Base-by-base conservation (phyloP, 257 asterid species). In the Solanum megistacrolobum region DNA sequence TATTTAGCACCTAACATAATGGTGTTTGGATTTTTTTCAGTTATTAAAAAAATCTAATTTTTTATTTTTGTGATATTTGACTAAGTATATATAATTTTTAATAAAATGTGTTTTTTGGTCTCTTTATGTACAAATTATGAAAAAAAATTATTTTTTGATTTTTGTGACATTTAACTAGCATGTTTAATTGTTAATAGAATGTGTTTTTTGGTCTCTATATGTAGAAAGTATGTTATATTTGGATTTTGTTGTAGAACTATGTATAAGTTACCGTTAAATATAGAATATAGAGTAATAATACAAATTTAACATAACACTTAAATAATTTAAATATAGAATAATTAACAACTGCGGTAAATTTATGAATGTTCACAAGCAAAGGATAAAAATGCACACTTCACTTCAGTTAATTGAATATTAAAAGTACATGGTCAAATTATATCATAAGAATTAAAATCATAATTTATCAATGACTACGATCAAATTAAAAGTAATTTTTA, bases 1-100 rank as follows among this genome's bases (percentile, higher is more conserved):
- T 86, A 88, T 87, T 83, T 60, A 88, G 52, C 83, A 66, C 65
- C 90, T 89, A 91, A 73, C 78, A 72, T 39, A 55, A 86, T 81
- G 29, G 46, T 79, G 39, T 43, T 39, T 62, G 52, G 79, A 34
- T 34, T 0, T 20, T 12, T 38, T 72, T 34, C 1, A 20, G n/a
- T 32, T 72, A 9, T 34, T 9, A 3, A 72, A 18, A 71, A 18
- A 2, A 4, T 9, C 0, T 32, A 20, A 0, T 18, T 9, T 32
- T 72, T 72, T 4, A 1, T 72, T 72, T 20, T 32, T 72, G 4
- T 34, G 8, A 72, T 72, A 72, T 0, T 72, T 32, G 25, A 32
- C 1, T 72, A 31, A 32, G 12, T 0, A 32, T 32, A 7, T 72
- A 0, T 72, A 72, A 8, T 4, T 20, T 72, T 69, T 34, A 72